phyloP scores from a whole-genome alignment of 2,329 filamentous ascomycete species.

The Rugonectria rugulosa region DNA sequence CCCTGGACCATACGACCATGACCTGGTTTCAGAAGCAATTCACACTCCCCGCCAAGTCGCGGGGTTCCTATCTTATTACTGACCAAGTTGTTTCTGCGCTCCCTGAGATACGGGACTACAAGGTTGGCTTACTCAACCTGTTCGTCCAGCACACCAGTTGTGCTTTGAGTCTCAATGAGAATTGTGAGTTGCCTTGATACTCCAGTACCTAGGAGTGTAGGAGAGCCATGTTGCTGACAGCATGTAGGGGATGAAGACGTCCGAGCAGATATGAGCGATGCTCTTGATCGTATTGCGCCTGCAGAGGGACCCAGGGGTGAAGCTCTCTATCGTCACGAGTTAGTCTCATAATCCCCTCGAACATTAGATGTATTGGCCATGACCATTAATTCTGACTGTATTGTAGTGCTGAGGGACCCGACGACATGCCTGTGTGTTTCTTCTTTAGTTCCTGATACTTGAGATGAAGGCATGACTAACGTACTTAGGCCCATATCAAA shows the following conservation, averaged over 20 bases:
- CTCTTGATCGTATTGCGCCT: constrained; percentile 87
- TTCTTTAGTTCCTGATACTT: neutral
- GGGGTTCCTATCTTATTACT: constrained; percentile 91
- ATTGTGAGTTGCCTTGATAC: constrained; percentile 65
- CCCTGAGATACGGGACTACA: constrained; percentile 84
- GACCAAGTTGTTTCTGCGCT: constrained; percentile 74
- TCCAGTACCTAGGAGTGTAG: too few relatives aligned
- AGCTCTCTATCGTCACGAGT: constrained; percentile 78
- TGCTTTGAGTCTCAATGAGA: constrained; percentile 92
- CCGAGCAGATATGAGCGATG: constrained; percentile 91
- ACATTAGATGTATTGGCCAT: neutral
- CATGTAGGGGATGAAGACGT: constrained; percentile 75
- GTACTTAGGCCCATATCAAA: constrained; percentile 83
- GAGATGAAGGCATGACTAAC: neutral
- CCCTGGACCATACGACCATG: constrained; percentile 51
- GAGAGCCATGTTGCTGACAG: constrained; percentile 46
- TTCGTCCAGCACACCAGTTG: constrained; percentile 97
- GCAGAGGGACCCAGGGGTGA: constrained; percentile 75
- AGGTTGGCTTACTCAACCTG: constrained; percentile 84
- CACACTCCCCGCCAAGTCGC: constrained; percentile 75
- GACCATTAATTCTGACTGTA: constrained; percentile 5
- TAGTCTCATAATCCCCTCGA: constrained; percentile 20
- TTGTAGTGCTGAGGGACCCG: constrained; percentile 77
- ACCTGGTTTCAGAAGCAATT: constrained; percentile 89
- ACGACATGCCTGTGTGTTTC: constrained; percentile 85